Percentiles rank a stretch among this genome's conserved stretches.
Evolutionary conservation across 305 asterid genomes (phyloP).

Genomic region (Solanum chacoense): DNA sequence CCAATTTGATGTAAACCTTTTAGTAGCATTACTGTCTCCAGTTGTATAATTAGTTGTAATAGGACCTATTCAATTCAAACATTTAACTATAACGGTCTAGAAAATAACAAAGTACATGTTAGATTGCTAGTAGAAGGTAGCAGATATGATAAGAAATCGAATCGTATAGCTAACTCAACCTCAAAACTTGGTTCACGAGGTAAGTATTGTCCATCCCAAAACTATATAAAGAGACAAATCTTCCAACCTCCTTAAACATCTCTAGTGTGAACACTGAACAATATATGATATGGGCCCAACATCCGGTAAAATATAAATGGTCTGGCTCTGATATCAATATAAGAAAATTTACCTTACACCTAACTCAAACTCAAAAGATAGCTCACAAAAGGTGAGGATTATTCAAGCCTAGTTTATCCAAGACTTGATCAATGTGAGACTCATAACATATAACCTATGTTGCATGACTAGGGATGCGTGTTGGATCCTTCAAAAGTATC

Average conservation of each 20-base stretch:
- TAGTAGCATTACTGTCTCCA: background rate
- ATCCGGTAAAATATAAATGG: background rate
- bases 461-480: background rate
- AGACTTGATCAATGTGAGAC: background rate
- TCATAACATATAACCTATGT: background rate
- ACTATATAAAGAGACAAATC: background rate
- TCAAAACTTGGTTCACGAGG: background rate
- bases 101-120: background rate
- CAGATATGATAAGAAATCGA: background rate
- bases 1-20: constrained; percentile 4
- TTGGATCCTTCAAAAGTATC: background rate
- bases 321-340: background rate
- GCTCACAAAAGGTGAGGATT: background rate
- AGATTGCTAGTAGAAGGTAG: background rate
- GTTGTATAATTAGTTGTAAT: background rate
- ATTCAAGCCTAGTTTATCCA: background rate
- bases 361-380: background rate
- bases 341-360: background rate
- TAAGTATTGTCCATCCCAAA: background rate
- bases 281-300: background rate
- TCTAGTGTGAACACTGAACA: background rate
- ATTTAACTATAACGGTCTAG: background rate
- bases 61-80: background rate
- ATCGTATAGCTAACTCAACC: background rate
- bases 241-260: background rate